A percentile compares a stretch with the other conserved stretches of the same genome.
Conservation (phyloP, 257 asterid genomes). For the Hygrophila difformis region DNA sequence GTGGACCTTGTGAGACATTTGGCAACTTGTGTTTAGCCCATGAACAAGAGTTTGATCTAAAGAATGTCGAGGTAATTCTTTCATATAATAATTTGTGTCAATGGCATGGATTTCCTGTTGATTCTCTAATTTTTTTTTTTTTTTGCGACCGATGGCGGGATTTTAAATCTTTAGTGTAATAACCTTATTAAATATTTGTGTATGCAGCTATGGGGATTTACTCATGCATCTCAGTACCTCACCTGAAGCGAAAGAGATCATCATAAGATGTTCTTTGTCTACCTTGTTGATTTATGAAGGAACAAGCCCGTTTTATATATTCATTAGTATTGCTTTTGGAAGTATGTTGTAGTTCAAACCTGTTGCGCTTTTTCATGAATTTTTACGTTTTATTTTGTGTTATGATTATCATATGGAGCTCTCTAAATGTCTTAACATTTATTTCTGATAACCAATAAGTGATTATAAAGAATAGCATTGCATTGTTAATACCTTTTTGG, state of each 20-base stretch:
- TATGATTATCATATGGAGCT: no score
- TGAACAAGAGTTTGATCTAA: conserved; percentile 70
- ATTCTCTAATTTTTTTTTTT: no score
- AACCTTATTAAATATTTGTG: not conserved
- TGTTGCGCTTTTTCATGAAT: no score
- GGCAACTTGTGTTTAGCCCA: conserved; percentile 85
- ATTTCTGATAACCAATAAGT: no score
- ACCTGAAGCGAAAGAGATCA: conserved; percentile 19
- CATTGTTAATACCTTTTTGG: no score
- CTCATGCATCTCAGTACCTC: conserved; percentile 61
- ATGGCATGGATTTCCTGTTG: not conserved
- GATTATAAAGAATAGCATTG: no score
- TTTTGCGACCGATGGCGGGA: no score
- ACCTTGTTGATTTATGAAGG: conserved; percentile 3
- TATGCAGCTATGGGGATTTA: conserved; percentile 93
- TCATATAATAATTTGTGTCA: not conserved
- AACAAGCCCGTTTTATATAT: not conserved
- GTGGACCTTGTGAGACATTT: conserved; percentile 93
- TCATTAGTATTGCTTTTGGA: no score
- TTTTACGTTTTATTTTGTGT: no score
- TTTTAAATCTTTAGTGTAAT: not conserved
- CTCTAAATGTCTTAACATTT: no score
- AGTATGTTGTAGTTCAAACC: no score
- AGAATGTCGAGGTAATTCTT: conserved; percentile 69
- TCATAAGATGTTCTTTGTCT: not conserved